Evolutionary conservation across 305 asterid species (phyloP).

Genomic region (Petunia hybrid): DNA sequence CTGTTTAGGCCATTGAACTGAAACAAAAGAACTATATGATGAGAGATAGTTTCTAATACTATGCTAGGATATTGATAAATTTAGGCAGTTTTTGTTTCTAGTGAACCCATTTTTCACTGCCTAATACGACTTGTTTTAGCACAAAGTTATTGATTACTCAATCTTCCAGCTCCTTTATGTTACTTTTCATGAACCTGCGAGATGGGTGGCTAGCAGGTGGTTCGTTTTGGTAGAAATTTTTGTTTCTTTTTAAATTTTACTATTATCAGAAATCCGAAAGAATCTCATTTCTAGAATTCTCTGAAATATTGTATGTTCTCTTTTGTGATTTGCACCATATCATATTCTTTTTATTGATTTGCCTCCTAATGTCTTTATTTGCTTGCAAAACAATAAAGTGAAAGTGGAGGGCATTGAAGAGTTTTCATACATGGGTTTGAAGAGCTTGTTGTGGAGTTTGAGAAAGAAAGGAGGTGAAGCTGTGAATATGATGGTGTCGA

Average conservation of each 20-base stretch:
- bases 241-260: not conserved
- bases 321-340: no score
- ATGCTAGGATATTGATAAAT: not conserved
- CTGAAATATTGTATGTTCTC: no score
- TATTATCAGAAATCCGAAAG: not conserved
- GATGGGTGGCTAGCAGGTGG: not conserved
- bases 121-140: not conserved
- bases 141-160: not conserved
- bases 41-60: no score
- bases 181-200: not conserved
- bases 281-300: not conserved
- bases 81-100: not conserved
- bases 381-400: no score
- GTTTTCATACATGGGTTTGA: no score
- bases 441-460: no score
- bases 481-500: no score
- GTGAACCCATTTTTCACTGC: not conserved
- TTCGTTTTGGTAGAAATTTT: not conserved
- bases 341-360: no score
- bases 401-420: no score
- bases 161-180: slow-evolving; percentile 7
- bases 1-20: not conserved
- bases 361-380: no score
- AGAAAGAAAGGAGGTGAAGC: no score
- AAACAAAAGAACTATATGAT: not conserved